Conservation (phyloP, 352 stramenopile genomes). For the Plasmopara muralis region DNA sequence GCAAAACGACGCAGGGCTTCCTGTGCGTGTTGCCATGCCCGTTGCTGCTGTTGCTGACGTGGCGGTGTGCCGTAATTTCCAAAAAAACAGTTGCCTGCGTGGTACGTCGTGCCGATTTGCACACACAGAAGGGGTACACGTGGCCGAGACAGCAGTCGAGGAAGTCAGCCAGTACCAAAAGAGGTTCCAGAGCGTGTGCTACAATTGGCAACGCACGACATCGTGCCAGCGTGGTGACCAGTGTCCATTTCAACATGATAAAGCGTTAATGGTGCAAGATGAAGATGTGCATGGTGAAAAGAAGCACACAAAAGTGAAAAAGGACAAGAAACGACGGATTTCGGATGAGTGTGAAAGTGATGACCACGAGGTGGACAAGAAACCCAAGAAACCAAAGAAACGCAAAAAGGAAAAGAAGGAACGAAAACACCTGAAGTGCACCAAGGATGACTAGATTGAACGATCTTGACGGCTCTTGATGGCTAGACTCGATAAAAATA, state of each 20-base stretch:
- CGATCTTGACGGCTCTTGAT: neutral
- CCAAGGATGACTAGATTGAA: neutral
- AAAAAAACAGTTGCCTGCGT: slow-evolving; percentile 33
- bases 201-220: slow-evolving; percentile 49
- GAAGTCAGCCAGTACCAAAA: slow-evolving; percentile 60
- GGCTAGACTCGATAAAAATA: no score
- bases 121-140: slow-evolving; percentile 30
- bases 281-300: slow-evolving; percentile 6
- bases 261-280: slow-evolving; percentile 1
- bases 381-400: slow-evolving; percentile 25
- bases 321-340: slow-evolving; percentile 21
- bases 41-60: slow-evolving; percentile 38
- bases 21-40: slow-evolving; percentile 31
- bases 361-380: slow-evolving; percentile 11
- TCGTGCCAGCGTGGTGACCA: slow-evolving; percentile 35
- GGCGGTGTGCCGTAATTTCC: slow-evolving; percentile 49
- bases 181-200: slow-evolving; percentile 55
- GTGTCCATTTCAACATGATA: slow-evolving; percentile 49
- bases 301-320: slow-evolving; percentile 22
- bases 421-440: neutral
- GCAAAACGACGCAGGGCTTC: slow-evolving; percentile 14
- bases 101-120: slow-evolving; percentile 52
- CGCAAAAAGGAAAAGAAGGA: slow-evolving; percentile 30
- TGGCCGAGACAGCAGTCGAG: slow-evolving; percentile 26
- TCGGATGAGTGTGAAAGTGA: neutral